Base-by-base conservation (phyloP, 169 alveolate species). In the Hepatocystis sp. region DNA sequence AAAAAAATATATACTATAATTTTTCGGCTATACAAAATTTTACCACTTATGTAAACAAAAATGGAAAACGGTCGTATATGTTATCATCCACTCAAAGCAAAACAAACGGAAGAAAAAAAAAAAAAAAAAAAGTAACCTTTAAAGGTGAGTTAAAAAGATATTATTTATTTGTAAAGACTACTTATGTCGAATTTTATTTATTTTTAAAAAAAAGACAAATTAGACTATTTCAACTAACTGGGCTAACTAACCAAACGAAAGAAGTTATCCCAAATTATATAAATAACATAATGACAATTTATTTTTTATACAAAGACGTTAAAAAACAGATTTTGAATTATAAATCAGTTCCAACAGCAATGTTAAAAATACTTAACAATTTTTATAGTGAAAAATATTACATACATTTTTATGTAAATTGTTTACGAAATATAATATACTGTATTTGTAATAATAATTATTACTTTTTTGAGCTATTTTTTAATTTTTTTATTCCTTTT, bases 321-420 rank as follows among this genome's bases (percentile, higher is more conserved):
- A 58, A 60, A 8, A 25, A 23, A 1, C 19, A 17, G 25, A 19
- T 60, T 32, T n/a, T n/a, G 46, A 76, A 76, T 56, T 76, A 56
- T 25, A 46, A 76, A 76, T 1, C 28, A 27, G 11, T 5, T 5
- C 58, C 64, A 28, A 56, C 34, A 27, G 53, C 56, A 4, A 76
- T 76, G 71, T 30, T 76, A 23, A 46, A 56, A 32, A 13, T 76
- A 23, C 23, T 76, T 15, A 47, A 44, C 25, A 34, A n/a, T 28
- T 42, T 25, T 58, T 76, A 76, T 76, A 27, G 76, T 7, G 88
- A 76, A 49, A 40, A 44, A 36, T 44, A 27, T 30, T 76, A 76
- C 44, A 15, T 76, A 11, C 61, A 58, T 76, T 58, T 76, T 76
- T 76, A 76, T 56, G 42, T 76, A 30, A 76, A 44, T 58, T 32